Evolutionary conservation across 1,139 yeast species (phyloP).

Genomic region (Candida sp.): DNA sequence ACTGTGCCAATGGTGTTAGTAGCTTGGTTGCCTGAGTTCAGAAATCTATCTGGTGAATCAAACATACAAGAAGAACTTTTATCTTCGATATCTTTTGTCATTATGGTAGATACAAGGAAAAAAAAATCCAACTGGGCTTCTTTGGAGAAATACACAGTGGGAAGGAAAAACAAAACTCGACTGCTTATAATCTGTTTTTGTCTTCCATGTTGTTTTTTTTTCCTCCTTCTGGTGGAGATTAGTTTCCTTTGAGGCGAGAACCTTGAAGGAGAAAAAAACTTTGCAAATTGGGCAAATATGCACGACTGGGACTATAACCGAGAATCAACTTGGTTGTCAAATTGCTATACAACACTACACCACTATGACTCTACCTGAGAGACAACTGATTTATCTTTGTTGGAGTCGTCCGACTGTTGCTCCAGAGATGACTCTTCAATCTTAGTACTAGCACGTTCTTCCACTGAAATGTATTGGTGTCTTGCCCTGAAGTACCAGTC

Average conservation of each 20-base stretch:
- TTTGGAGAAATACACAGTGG: too few relatives aligned
- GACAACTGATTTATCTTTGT: neutral
- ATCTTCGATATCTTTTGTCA: conserved; percentile 14
- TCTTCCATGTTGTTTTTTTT: too few relatives aligned
- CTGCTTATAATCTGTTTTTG: too few relatives aligned
- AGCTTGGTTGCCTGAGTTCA: neutral
- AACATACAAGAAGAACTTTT: conserved; percentile 12
- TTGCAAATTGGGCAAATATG: too few relatives aligned
- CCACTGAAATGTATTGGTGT: conserved; percentile 28
- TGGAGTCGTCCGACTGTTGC: neutral
- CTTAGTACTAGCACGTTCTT: conserved; percentile 25
- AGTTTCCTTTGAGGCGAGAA: too few relatives aligned
- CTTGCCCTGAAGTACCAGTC: conserved; percentile 47
- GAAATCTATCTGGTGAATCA: neutral
- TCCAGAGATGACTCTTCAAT: conserved; percentile 23
- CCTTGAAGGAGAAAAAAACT: too few relatives aligned
- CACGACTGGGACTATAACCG: too few relatives aligned
- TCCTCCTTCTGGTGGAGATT: too few relatives aligned
- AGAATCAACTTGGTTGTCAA: too few relatives aligned
- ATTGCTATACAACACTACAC: too few relatives aligned
- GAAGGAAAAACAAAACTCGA: too few relatives aligned
- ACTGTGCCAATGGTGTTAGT: conserved; percentile 1
- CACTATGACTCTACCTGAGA: neutral
- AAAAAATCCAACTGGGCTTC: too few relatives aligned
- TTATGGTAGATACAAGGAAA: conserved; percentile 1